Evolutionary conservation across 2,329 filamentous ascomycete species (phyloP), one percentile per base, ranked within the genome.

Genomic region (Sclerotinia subarctica): DNA sequence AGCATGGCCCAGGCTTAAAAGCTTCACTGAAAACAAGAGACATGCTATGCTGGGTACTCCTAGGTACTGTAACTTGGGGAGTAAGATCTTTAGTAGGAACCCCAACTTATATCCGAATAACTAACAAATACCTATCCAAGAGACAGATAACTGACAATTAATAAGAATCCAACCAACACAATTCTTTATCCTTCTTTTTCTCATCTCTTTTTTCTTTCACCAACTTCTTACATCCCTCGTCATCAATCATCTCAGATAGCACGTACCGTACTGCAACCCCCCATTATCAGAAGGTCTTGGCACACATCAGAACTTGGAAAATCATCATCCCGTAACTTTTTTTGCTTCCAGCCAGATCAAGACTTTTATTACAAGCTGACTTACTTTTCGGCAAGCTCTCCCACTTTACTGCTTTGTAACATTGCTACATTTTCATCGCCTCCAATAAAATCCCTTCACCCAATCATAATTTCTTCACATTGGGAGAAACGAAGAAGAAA

Each of bases 291-390:
- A 57, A 35, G 7, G 15, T 51, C 46, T 63, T 63, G 46, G 59
- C 59, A 38, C 6, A 63, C 29, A 62, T 62, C 59, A 51, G 59
- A 63, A 5, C 59, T 63, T 63, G 46, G 46, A 63, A 63, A 63
- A 29, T 47, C 44, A 17, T 42, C 21, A n/a, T 13, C 29, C 17
- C 21, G 11, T 47, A 42, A 38, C 38, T 44, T 26, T 58, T 58
- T 19, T 32, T 15, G 24, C n/a, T 60, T 32, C 42, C 57, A 60
- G 42, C 26, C 46, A 60, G 46, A 60, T 60, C 11, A 46, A 59
- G 26, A n/a, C n/a, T n/a, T n/a, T n/a, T n/a, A n/a, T 29, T 29
- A 29, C 5, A 29, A 2, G 29, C 29, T 29, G 29, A 29, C 29
- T 29, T 29, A 29, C 29, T 29, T 29, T 29, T 64, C 60, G 60